Base-by-base conservation (phyloP, 1,284 basidiomycete genomes). In the Apiotrichum sp. region DNA sequence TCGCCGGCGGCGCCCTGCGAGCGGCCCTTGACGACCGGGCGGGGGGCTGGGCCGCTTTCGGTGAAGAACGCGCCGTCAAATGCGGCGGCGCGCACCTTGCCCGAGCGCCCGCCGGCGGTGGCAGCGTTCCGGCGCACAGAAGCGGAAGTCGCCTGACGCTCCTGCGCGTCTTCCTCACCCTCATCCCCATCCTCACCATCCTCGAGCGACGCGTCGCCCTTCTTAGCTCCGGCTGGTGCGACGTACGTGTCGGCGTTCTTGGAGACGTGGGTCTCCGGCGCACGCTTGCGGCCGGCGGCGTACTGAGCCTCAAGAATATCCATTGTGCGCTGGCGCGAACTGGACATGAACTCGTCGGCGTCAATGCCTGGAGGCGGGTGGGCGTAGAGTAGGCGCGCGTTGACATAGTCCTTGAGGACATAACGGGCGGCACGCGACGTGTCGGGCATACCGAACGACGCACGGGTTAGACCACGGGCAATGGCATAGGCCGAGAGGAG, bases 351-450 rank as follows among this genome's bases (percentile, higher is more conserved):
- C 2, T 80, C 79, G 53, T 84, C 82, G 11, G 86, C 82, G 8
- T 83, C 75, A 4, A 84, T 77, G 6, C 79, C 83, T 0, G 91
- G 88, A 8, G 96, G 93, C 1, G 82, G 86, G 61, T 95, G 89
- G 62, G 89, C 89, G 74, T 84, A 98, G 7, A 98, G 80, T 0
- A 99, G 82, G 66, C 90, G 92, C 39, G 90, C 96, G 65, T 89
- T 93, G 61, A 98, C 92, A 68, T 97, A 98, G 78, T 99, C 96
- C 76, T 99, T 99, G 55, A 99, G 82, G 53, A 99, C 82, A 70
- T 89, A 89, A 57, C 96, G 85, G 11, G 95, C 90, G 0, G 95
- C 86, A 52, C 93, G 86, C 29, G 93, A 91, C 73, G 97, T 93
- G 71, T 99, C 96, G 2, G 96, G 93, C 74, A 95, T 96, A 50